Conservation (phyloP, 768 basidiomycete species). For the Amanita rubescens region DNA sequence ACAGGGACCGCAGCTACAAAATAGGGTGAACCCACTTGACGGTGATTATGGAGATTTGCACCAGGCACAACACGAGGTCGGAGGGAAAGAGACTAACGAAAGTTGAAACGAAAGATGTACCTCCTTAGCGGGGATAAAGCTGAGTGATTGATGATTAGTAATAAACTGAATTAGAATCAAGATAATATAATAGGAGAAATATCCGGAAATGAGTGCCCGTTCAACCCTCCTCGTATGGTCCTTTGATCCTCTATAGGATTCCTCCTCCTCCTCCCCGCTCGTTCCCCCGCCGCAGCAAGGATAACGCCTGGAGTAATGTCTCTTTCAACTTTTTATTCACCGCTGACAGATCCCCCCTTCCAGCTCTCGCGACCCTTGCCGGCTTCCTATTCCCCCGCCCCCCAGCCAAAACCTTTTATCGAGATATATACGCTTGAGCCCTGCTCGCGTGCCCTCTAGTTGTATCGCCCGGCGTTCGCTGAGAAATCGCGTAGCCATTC, state of each 20-base stretch:
- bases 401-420: too few relatives aligned
- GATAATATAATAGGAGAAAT: slow-evolving; percentile 2
- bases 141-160: too few relatives aligned
- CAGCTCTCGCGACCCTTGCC: slow-evolving; percentile 95
- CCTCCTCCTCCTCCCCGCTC: slow-evolving; percentile 18
- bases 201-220: not conserved
- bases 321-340: slow-evolving; percentile 11
- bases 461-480: slow-evolving; percentile 29
- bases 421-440: slow-evolving; percentile 56
- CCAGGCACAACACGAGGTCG: too few relatives aligned
- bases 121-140: too few relatives aligned
- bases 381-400: slow-evolving; percentile 57
- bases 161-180: too few relatives aligned
- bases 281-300: slow-evolving; percentile 36
- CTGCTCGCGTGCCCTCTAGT: slow-evolving; percentile 46
- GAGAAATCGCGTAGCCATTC: slow-evolving; percentile 36
- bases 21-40: too few relatives aligned
- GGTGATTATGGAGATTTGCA: too few relatives aligned
- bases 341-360: slow-evolving; percentile 12
- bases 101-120: too few relatives aligned
- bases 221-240: not conserved
- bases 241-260: slow-evolving; percentile 3
- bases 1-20: too few relatives aligned
- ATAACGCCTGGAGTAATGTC: slow-evolving; percentile 39
- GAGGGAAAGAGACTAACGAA: too few relatives aligned